phyloP scores from a whole-genome alignment of 2,329 filamentous ascomycete genomes.

The Mollisiaceae sp. region DNA sequence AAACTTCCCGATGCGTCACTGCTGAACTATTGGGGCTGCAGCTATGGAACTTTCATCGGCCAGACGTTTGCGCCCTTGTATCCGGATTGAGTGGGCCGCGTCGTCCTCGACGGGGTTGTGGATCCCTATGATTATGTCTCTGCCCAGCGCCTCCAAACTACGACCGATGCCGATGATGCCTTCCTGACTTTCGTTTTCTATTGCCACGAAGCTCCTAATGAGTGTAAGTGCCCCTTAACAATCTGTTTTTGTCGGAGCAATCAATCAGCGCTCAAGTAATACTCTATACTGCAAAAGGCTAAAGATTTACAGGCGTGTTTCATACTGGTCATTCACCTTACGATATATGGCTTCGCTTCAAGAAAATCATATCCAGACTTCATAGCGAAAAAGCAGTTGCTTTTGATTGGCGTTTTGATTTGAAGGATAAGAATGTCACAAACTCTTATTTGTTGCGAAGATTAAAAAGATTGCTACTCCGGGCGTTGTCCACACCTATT shows the following conservation, averaged over 20 bases:
- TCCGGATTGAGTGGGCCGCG: conserved; percentile 46
- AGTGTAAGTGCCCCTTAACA: conserved; percentile 28
- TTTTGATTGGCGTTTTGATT: too few relatives aligned
- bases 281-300: conserved; percentile 14
- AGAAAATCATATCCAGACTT: conserved; percentile 11
- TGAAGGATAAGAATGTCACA: too few relatives aligned
- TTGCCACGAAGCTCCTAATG: conserved; percentile 41
- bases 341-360: conserved; percentile 30
- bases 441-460: too few relatives aligned
- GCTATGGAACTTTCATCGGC: conserved; percentile 40
- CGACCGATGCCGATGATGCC: not conserved
- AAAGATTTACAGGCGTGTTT: conserved; percentile 21
- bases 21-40: conserved; percentile 49
- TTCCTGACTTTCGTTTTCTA: conserved; percentile 35
- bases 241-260: too few relatives aligned
- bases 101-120: conserved; percentile 41
- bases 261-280: too few relatives aligned
- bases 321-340: conserved; percentile 23
- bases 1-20: not conserved
- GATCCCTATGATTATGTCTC: conserved; percentile 28
- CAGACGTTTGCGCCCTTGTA: conserved; percentile 50
- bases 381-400: not conserved
- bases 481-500: too few relatives aligned
- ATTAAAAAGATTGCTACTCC: too few relatives aligned
- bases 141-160: not conserved